Evolutionary conservation across 2,329 filamentous ascomycete species (phyloP).

Genomic region (Gremmenia infestans): DNA sequence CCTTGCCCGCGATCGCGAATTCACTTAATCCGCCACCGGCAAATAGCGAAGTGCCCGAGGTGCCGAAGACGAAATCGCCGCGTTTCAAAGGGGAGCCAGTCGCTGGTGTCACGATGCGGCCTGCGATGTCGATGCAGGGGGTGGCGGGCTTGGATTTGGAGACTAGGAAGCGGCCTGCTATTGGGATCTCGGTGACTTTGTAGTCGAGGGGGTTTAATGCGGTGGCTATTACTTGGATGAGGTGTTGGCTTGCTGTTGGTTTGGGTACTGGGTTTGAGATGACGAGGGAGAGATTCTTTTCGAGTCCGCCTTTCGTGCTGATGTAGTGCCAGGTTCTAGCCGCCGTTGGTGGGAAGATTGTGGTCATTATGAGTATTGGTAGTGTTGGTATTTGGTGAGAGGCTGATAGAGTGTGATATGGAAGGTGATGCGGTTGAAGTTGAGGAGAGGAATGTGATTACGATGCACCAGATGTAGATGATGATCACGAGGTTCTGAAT

Average conservation of each 20-base stretch:
- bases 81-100: constrained; percentile 28
- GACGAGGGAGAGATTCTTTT: constrained; percentile 11
- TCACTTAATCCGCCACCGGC: constrained; percentile 22
- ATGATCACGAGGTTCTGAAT: too few species aligned
- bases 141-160: constrained; percentile 39
- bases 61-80: constrained; percentile 40
- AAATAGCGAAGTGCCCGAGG: constrained; percentile 15
- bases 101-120: constrained; percentile 30
- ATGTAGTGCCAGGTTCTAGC: constrained; percentile 10
- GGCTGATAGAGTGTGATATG: not conserved
- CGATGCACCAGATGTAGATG: too few species aligned
- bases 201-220: constrained; percentile 60
- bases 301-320: constrained; percentile 3
- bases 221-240: constrained; percentile 42
- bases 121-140: constrained; percentile 40
- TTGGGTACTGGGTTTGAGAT: not conserved
- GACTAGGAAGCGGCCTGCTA: constrained; percentile 37
- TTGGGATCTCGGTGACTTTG: constrained; percentile 51
- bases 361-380: not conserved
- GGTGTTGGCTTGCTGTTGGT: constrained; percentile 7
- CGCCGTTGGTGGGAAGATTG: not conserved
- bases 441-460: too few species aligned
- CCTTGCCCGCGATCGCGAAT: not conserved
- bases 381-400: not conserved
- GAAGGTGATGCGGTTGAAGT: too few species aligned